phyloP scores from a whole-genome alignment of 495 filamentous ascomycete genomes.

The Coniosporium apollinis region DNA sequence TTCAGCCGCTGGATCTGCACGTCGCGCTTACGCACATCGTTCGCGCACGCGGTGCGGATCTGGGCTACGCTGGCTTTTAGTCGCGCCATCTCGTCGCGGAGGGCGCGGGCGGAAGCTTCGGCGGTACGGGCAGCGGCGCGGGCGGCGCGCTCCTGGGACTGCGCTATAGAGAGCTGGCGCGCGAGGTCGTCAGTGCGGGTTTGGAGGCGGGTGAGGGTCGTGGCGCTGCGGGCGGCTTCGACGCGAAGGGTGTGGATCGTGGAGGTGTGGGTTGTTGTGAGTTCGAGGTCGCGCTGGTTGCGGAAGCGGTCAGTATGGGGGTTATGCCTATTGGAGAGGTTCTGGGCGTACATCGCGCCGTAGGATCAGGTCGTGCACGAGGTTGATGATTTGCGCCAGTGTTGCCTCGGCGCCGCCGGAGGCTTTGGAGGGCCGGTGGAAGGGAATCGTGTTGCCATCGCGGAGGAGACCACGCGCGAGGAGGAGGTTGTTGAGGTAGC shows the following conservation, averaged over 20 bases:
- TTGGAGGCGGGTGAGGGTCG: constrained; percentile 36
- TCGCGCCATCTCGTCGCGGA: constrained; percentile 66
- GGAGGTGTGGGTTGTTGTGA: constrained; percentile 61
- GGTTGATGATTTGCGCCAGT: constrained; percentile 74
- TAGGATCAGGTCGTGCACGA: constrained; percentile 80
- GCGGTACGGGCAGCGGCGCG: constrained; percentile 50
- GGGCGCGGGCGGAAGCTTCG: constrained; percentile 47
- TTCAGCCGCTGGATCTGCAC: constrained; percentile 77
- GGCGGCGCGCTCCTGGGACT: constrained; percentile 54
- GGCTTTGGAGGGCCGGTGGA: constrained; percentile 52
- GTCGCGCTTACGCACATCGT: constrained; percentile 83
- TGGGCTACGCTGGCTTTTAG: constrained; percentile 64
- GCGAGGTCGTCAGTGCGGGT: constrained; percentile 55
- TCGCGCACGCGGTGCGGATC: constrained; percentile 72
- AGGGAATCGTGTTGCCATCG: constrained; percentile 72
- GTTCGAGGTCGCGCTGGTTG: constrained; percentile 66
- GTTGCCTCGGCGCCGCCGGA: constrained; percentile 48
- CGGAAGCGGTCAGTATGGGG: neutral
- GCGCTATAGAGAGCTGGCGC: constrained; percentile 55
- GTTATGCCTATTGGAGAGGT: neutral
- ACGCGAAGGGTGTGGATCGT: constrained; percentile 63
- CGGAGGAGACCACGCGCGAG: constrained; percentile 76
- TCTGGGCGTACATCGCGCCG: constrained; percentile 54
- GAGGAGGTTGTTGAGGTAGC: constrained; percentile 91
- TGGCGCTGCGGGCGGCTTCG: constrained; percentile 24